Evolutionary conservation across 768 basidiomycete species (phyloP).

Genomic region (Mycena latifolia): DNA sequence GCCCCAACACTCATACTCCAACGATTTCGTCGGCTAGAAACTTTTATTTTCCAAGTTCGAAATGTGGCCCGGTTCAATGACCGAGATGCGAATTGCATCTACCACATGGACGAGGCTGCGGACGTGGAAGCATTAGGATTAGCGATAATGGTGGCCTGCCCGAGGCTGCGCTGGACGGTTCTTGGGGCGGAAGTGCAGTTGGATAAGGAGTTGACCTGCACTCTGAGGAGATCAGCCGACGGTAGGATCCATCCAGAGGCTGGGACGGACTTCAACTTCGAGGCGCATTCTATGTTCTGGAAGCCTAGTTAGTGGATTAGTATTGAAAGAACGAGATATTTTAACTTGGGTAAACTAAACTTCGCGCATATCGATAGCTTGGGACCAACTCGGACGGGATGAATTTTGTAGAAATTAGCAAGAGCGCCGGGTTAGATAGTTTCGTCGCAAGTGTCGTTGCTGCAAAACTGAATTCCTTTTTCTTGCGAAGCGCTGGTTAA

Average conservation of each 20-base stretch:
- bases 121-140: neutral
- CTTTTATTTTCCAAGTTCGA: neutral
- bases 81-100: neutral
- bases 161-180: neutral
- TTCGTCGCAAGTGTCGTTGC: too few species aligned
- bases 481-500: too few species aligned
- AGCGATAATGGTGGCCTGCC: conserved; percentile 13
- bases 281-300: neutral
- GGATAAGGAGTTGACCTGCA: neutral
- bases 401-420: too few species aligned
- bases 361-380: too few species aligned
- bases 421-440: too few species aligned
- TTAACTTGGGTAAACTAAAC: neutral
- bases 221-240: neutral
- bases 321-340: too few species aligned
- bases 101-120: neutral
- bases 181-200: neutral
- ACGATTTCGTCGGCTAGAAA: neutral
- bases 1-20: neutral
- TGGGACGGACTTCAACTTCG: neutral
- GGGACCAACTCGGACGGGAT: too few species aligned
- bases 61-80: neutral
- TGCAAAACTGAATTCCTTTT: too few species aligned
- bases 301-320: neutral
- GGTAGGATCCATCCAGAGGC: neutral